A percentile compares a stretch with the other conserved stretches of the same genome.
Evolutionary conservation across 345 rosid genomes (phyloP).

Genomic region (Linum tenue): DNA sequence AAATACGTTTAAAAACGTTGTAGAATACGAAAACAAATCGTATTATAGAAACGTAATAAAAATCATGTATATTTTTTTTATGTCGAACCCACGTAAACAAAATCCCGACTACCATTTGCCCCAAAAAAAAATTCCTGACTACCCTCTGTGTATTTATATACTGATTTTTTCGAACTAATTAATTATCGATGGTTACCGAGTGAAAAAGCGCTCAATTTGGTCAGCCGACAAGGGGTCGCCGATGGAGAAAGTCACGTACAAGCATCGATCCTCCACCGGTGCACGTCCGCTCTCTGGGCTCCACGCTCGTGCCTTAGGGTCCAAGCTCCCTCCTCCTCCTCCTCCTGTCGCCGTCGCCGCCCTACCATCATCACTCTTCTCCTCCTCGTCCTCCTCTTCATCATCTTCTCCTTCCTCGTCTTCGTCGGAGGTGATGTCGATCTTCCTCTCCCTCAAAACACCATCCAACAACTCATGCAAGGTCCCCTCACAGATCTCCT

Average conservation of each 20-base stretch:
- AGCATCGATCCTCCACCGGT: slow-evolving; percentile 20
- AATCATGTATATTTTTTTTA: neutral
- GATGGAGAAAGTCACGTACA: slow-evolving; percentile 32
- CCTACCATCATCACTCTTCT: no score
- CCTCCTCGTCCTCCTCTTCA: no score
- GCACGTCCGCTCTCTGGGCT: slow-evolving; percentile 8
- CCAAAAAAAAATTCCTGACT: neutral
- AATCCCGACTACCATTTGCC: neutral
- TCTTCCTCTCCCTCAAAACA: no score
- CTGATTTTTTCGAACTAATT: neutral
- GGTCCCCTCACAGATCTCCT: no score
- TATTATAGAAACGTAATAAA: neutral
- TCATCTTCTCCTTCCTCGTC: no score
- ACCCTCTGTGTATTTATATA: no score
- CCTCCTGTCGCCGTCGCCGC: no score
- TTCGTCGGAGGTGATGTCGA: no score
- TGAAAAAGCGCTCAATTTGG: slow-evolving; percentile 23
- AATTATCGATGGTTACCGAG: slow-evolving; percentile 6
- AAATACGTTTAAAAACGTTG: no score
- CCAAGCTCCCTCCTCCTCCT: neutral
- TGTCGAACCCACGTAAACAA: neutral
- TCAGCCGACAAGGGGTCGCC: slow-evolving; percentile 25
- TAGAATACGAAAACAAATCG: neutral
- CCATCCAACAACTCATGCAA: no score
- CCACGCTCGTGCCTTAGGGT: slow-evolving; percentile 29